These are phyloP conservation scores for Hirschioporus abietinus DNA, from an alignment of 768 basidiomycete species.

Conservation along the genomic window DNA sequence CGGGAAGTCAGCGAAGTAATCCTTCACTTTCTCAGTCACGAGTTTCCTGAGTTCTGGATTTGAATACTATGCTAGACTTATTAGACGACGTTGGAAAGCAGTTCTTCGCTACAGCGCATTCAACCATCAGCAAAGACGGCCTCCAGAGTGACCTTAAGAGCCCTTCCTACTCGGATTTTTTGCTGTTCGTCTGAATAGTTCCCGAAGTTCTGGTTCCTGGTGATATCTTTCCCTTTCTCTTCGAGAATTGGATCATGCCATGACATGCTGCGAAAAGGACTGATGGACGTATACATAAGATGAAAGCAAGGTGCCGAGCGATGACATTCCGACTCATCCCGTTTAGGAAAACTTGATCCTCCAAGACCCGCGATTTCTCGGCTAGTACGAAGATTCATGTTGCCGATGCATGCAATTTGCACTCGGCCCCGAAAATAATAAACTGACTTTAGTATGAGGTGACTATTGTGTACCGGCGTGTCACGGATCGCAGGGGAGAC, in stretches of 20 bases:
- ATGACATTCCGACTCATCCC: no score
- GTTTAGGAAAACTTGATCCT: no score
- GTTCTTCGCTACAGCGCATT: constrained; percentile 38
- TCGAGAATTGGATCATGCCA: neutral
- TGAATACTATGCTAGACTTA: constrained; percentile 46
- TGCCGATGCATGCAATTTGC: no score
- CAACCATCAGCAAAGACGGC: neutral
- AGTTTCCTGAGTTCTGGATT: constrained; percentile 46
- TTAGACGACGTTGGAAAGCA: constrained; percentile 46
- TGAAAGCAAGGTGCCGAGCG: no score
- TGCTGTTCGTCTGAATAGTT: constrained; percentile 35
- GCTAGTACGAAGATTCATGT: no score
- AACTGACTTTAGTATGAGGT: no score
- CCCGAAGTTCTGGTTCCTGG: neutral
- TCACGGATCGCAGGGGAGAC: no score
- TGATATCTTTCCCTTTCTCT: neutral
- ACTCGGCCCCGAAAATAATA: no score
- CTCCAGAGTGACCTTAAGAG: constrained; percentile 23
- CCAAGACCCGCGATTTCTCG: no score
- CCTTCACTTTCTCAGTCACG: constrained; percentile 51
- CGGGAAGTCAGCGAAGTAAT: constrained; percentile 60
- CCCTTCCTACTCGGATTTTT: constrained; percentile 33
- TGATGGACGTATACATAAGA: no score
- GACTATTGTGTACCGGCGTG: no score
- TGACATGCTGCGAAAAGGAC: neutral